Evolutionary conservation across 768 basidiomycete species (phyloP), one percentile per base, ranked within the genome.

Genomic region (Tulasnella sp.): DNA sequence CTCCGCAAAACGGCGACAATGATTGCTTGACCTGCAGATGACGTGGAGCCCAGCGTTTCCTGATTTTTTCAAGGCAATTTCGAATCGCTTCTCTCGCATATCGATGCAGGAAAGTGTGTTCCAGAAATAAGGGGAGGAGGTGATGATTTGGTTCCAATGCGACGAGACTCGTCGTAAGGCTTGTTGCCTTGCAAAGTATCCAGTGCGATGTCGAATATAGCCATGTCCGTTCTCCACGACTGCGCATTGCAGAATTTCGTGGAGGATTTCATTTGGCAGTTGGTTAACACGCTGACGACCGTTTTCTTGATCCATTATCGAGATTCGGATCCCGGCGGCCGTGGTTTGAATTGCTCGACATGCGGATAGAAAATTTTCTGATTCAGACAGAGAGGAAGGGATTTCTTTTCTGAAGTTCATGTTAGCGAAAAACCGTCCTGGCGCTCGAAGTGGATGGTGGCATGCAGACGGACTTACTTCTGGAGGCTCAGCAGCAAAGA

Each of bases 61-160:
- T 67, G 61, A 67, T 35, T 67, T 67, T 5, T 67, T 16, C 61
- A 67, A 35, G 26, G 61, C 61, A 2, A 67, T 67, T 35, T 67
- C 32, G 26, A 67, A 67, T 3, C 61, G 61, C 16, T 18, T 67
- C 18, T 11, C 35, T 5, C 2, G 26, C 2, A 20, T 16, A 13
- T 67, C 61, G 61, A 18, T 67, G 61, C 61, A 67, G 61, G 29
- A 67, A 10, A 67, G 61, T 29, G 61, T 67, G 61, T 67, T 67
- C 61, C 61, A 67, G 16, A 67, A 67, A 35, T 67, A 35, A 16
- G 61, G 61, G 26, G 61, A 67, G 3, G 61, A 67, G 29, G 16
- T 67, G 61, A 67, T 67, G 61, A 67, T 35, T 35, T 67, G 61
- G 35, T 67, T 67, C 61, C 61, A 67, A 32, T 67, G 61, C 10